A percentile compares a stretch with the other conserved stretches of the same genome.
These are phyloP conservation scores for sweet orange (Citrus sinensis) DNA, from an alignment of 345 rosid species.

Conservation along the genomic window DVS_A1.0 CM039166.1:21489501-21490000, in stretches of 20 bases:
- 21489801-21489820: conserved; percentile 72
- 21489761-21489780: conserved; percentile 58
- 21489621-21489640: conserved; percentile 30
- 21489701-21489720: conserved; percentile 55
- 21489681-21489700: conserved; percentile 41
- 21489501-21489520: background rate
- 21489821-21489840: conserved; percentile 34
- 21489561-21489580: conserved; percentile 45
- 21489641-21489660: conserved; percentile 25
- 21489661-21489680: conserved; percentile 15
- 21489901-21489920: conserved; percentile 38
- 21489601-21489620: conserved; percentile 22
- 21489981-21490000: conserved; percentile 8
- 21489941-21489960: conserved; percentile 19
- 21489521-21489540: conserved; percentile 36
- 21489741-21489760: conserved; percentile 44
- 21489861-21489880: conserved; percentile 55
- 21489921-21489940: conserved; percentile 37
- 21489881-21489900: conserved; percentile 60
- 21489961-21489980: conserved; percentile 21
- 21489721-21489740: conserved; percentile 67
- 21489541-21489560: conserved; percentile 68
- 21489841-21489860: conserved; percentile 45
- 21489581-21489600: conserved; percentile 54
- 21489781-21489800: conserved; percentile 61